phyloP scores from a whole-genome alignment of 1,139 yeast genomes.

The Yamadazyma spencermartinsiae region DNA sequence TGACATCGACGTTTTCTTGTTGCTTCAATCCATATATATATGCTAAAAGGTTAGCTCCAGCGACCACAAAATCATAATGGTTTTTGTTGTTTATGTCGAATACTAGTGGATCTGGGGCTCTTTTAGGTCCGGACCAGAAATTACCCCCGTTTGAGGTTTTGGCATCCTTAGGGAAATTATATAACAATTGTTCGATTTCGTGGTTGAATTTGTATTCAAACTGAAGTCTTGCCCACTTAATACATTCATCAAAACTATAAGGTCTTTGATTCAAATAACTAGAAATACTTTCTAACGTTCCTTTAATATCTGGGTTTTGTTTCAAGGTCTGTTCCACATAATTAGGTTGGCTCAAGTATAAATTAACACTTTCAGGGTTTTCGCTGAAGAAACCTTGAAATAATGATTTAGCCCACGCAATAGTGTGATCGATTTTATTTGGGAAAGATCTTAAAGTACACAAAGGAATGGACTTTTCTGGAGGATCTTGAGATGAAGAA shows the following conservation, averaged over 20 bases:
- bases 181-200: conserved; percentile 85
- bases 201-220: conserved; percentile 82
- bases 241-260: conserved; percentile 86
- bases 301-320: conserved; percentile 89
- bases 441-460: conserved; percentile 98
- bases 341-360: conserved; percentile 88
- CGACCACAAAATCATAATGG: conserved; percentile 80
- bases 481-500: conserved; percentile 97
- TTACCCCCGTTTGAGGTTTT: conserved; percentile 88
- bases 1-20: conserved; percentile 44
- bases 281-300: conserved; percentile 76
- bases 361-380: conserved; percentile 88
- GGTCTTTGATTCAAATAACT: conserved; percentile 80
- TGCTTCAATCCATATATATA: conserved; percentile 82
- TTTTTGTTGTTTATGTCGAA: conserved; percentile 76
- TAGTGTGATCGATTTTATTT: conserved; percentile 95
- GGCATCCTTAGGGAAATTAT: conserved; percentile 93
- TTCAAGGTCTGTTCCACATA: conserved; percentile 88
- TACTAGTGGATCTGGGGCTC: conserved; percentile 84
- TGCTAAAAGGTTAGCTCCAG: conserved; percentile 91
- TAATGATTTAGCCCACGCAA: conserved; percentile 97
- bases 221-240: conserved; percentile 90
- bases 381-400: conserved; percentile 94
- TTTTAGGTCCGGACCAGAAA: conserved; percentile 97
- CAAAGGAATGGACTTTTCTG: conserved; percentile 94